phyloP scores from a whole-genome alignment of 1,284 basidiomycete species.

The Boletus sp. region DNA sequence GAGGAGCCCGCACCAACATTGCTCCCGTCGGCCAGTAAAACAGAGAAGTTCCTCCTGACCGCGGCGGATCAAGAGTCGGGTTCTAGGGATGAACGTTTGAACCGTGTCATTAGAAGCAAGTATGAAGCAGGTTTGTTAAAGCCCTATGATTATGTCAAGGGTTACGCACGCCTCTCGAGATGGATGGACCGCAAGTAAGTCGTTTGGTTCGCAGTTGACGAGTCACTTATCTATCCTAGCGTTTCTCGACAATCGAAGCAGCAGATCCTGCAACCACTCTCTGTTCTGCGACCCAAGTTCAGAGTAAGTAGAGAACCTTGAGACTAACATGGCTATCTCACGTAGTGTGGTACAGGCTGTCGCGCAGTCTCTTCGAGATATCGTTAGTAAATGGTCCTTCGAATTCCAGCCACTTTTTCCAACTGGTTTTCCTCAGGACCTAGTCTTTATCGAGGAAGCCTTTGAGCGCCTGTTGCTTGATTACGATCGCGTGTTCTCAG shows the following conservation, averaged over 20 bases:
- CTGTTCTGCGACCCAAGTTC: constrained; percentile 93
- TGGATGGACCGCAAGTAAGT: constrained; percentile 95
- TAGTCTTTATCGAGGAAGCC: constrained; percentile 98
- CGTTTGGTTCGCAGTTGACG: neutral
- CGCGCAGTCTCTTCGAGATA: constrained; percentile 87
- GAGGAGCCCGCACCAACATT: constrained; percentile 44
- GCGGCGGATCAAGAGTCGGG: constrained; percentile 96
- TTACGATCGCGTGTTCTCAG: constrained; percentile 94
- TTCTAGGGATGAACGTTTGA: constrained; percentile 87
- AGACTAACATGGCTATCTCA: constrained; percentile 3
- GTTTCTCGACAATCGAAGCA: constrained; percentile 90
- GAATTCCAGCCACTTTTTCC: neutral
- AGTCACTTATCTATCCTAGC: constrained; percentile 42
- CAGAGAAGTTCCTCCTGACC: constrained; percentile 89
- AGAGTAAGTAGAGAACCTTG: constrained; percentile 52
- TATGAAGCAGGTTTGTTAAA: constrained; percentile 95
- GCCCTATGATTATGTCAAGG: constrained; percentile 97
- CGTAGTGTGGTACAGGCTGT: constrained; percentile 59
- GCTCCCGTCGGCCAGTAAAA: constrained; percentile 72
- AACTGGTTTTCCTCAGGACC: constrained; percentile 55
- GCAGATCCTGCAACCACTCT: constrained; percentile 87
- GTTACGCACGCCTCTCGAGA: constrained; percentile 84
- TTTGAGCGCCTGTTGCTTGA: constrained; percentile 95
- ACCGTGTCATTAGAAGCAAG: constrained; percentile 93
- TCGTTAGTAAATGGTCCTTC: constrained; percentile 50